Percentiles rank a stretch among this genome's conserved stretches.
Conservation (phyloP, 2,329 filamentous ascomycete genomes). For the Myriangium duriaei region DNA sequence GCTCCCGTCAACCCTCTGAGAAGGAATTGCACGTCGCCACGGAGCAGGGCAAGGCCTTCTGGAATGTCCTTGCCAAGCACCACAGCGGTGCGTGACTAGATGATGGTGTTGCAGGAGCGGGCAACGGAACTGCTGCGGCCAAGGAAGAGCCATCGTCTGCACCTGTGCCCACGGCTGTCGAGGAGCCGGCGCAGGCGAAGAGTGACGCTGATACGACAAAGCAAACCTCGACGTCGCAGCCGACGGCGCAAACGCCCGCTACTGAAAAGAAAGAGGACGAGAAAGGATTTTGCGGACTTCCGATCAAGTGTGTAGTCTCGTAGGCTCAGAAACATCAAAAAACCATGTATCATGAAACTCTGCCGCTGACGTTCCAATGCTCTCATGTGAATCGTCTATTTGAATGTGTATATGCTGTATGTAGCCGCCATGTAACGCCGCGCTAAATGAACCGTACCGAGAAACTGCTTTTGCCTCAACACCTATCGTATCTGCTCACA, state of each 20-base stretch:
- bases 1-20: slow-evolving; percentile 64
- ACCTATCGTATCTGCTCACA: not conserved
- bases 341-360: too few relatives aligned
- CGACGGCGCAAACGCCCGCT: slow-evolving; percentile 13
- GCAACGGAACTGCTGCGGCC: slow-evolving; percentile 11
- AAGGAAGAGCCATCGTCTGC: slow-evolving; percentile 1
- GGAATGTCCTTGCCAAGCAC: slow-evolving; percentile 59
- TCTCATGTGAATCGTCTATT: not conserved
- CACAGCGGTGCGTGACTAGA: slow-evolving; percentile 61
- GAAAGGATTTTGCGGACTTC: slow-evolving; percentile 65
- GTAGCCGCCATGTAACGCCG: too few relatives aligned
- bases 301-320: slow-evolving; percentile 58
- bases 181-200: slow-evolving; percentile 12
- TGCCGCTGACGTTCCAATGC: too few relatives aligned
- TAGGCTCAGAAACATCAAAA: slow-evolving; percentile 24
- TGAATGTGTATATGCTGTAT: not conserved
- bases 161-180: slow-evolving; percentile 6
- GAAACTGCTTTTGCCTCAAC: not conserved
- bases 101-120: slow-evolving; percentile 35
- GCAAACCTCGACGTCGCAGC: slow-evolving; percentile 8
- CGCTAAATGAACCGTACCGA: not conserved
- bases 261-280: slow-evolving; percentile 35
- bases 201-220: slow-evolving; percentile 9
- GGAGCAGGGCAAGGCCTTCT: slow-evolving; percentile 78
- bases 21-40: slow-evolving; percentile 70